Evolutionary conservation across 2,329 filamentous ascomycete species (phyloP).

Genomic region (Acarospora socialis): DNA sequence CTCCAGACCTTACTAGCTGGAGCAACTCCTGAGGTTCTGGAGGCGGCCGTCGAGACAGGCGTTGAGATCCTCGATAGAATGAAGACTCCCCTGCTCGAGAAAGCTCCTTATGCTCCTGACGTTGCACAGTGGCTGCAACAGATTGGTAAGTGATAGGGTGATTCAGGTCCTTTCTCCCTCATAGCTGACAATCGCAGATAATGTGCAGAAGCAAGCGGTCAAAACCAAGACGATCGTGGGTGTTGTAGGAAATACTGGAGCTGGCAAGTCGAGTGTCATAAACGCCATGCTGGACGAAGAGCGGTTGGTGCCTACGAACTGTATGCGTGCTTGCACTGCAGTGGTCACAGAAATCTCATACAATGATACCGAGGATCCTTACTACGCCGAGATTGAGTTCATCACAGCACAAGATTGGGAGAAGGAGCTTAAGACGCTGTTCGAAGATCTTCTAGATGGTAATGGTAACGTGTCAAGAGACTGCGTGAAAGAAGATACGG

Average conservation of each 20-base stretch:
- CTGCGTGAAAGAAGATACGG: conserved; percentile 28
- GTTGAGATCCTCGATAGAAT: conserved; percentile 24
- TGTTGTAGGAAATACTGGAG: conserved; percentile 47
- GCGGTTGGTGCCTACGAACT: conserved; percentile 40
- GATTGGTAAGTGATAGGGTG: conserved; percentile 19
- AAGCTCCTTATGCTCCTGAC: conserved; percentile 18
- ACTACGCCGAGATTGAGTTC: conserved; percentile 45
- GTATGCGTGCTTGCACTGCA: conserved; percentile 48
- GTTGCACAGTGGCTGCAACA: conserved; percentile 27
- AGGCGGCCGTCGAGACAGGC: conserved; percentile 26
- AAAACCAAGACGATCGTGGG: conserved; percentile 36
- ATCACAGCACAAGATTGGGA: conserved; percentile 39
- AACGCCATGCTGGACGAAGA: conserved; percentile 51
- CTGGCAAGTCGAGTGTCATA: conserved; percentile 48
- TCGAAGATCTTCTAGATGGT: conserved; percentile 33
- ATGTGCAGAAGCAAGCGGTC: conserved; percentile 25
- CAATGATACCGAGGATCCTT: conserved; percentile 35
- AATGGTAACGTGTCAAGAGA: conserved; percentile 27
- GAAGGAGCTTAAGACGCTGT: conserved; percentile 35
- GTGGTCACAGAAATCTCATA: conserved; percentile 46
- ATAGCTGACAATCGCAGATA: conserved; percentile 11
- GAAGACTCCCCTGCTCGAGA: conserved; percentile 18
- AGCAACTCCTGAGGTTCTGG: conserved; percentile 22
- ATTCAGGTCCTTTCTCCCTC: not conserved
- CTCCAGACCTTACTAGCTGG: conserved; percentile 23